phyloP scores from a whole-genome alignment of 352 stramenopile species.

The Phytopythium kandeliae region DNA sequence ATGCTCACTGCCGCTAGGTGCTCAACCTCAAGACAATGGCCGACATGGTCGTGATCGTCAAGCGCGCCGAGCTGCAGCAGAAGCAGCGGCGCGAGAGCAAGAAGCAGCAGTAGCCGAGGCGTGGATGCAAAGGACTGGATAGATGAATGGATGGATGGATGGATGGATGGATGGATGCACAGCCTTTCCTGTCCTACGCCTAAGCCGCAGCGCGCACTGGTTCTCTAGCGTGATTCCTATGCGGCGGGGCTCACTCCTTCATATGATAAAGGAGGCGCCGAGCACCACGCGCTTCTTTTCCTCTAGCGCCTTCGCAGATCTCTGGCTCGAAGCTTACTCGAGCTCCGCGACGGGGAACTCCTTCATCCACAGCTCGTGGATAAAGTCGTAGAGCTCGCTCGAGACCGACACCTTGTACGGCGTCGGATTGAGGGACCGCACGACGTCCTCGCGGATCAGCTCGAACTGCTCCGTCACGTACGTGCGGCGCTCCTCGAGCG shows the following conservation, averaged over 20 bases:
- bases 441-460: conserved; percentile 91
- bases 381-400: conserved; percentile 87
- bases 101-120: conserved; percentile 30
- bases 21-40: conserved; percentile 79
- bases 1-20: conserved; percentile 20
- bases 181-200: not conserved
- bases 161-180: too few relatives aligned
- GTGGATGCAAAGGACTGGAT: too few relatives aligned
- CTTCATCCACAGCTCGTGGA: conserved; percentile 96
- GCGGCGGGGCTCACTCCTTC: not conserved
- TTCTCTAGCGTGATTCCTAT: conserved; percentile 1
- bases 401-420: conserved; percentile 93
- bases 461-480: conserved; percentile 92
- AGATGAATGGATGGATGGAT: too few relatives aligned
- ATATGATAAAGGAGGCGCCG: not conserved
- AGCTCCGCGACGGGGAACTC: conserved; percentile 85
- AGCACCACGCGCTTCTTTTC: not conserved
- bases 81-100: conserved; percentile 42
- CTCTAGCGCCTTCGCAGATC: not conserved
- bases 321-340: conserved; percentile 24
- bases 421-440: conserved; percentile 95
- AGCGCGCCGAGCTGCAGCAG: conserved; percentile 59
- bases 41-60: conserved; percentile 73
- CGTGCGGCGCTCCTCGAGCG: conserved; percentile 70
- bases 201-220: not conserved